Evolutionary conservation across 768 basidiomycete species (phyloP), one percentile per base, ranked within the genome.

Genomic region (Collybiopsis luxurians): DNA sequence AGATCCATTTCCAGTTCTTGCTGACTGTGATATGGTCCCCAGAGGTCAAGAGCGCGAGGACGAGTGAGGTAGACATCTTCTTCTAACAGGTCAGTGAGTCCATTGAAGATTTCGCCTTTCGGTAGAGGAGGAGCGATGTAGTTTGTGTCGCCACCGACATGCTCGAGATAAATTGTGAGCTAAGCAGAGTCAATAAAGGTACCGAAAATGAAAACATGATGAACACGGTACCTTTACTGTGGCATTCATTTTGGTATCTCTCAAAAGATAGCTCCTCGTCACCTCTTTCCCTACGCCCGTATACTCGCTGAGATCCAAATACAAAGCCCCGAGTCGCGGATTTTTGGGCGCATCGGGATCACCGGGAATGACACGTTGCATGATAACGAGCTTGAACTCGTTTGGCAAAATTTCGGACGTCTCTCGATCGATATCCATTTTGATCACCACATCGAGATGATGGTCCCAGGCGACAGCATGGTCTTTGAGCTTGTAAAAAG

Each of bases 191-290:
- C 26, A 36, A n/a, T 39, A 48, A 49, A 24, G 31, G 36, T 24
- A 1, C 24, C 9, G 11, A 49, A 10, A 53, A 47, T 6, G 19
- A 31, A 24, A 43, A 30, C 44, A 51, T 38, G 46, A 45, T 44
- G 11, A 23, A 23, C 50, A 39, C 62, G 71, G 12, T 43, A 88
- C 86, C 76, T 87, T 87, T 47, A 92, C 74, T 5, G 85, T 87
- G 1, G 90, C 89, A 61, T 92, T 92, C 38, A 84, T 89, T 70
- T 88, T 90, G 62, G 86, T 89, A 62, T 89, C 81, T 47, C 82
- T 75, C 4, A 91, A 71, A 6, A 90, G 75, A 68, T 90, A 89
- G 5, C 82, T 75, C 17, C 90, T 76, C 10, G 83, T 82, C 24
- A 90, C 78, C 27, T 68, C 66, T 7, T 81, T 79, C 34, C 85